Percentiles rank a stretch among this genome's conserved stretches.
Conservation (phyloP, 129 eudicot genomes). For the Cynara cardunculus region DNA sequence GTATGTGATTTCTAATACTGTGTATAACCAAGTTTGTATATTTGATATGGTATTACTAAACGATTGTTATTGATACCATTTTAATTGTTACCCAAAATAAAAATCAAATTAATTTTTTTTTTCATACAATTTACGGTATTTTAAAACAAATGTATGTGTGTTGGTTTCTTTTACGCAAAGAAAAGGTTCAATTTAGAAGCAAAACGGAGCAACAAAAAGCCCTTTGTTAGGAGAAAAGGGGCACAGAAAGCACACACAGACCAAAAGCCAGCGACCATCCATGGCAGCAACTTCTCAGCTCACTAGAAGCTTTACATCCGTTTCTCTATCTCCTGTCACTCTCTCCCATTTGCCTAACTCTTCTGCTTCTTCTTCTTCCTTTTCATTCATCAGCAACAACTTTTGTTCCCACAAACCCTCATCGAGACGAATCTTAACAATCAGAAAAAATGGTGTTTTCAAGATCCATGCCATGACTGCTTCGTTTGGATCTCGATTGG, state of each 20-base stretch:
- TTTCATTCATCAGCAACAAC: conserved; percentile 7
- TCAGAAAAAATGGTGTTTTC: conserved; percentile 24
- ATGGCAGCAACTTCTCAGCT: conserved; percentile 46
- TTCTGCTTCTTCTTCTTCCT: conserved; percentile 10
- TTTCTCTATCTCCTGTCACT: conserved; percentile 18
- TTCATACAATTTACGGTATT: no score
- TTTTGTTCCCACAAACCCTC: neutral
- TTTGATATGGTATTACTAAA: no score
- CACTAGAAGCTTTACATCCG: conserved; percentile 15
- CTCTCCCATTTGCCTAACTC: conserved; percentile 5
- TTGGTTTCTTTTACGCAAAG: conserved; percentile 24
- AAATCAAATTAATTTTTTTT: no score
- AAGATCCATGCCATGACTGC: conserved; percentile 66
- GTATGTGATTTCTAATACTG: no score
- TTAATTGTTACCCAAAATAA: no score
- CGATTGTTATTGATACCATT: no score
- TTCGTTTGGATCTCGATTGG: conserved; percentile 67
- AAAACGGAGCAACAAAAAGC: conserved; percentile 13
- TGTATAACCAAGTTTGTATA: no score
- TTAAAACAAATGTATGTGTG: no score
- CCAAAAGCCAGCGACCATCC: conserved; percentile 4
- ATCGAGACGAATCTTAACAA: neutral
- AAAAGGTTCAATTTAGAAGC: conserved; percentile 26
- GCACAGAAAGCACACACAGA: neutral
- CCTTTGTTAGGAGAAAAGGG: neutral